Evolutionary conservation across 495 filamentous ascomycete genomes (phyloP).

Genomic region (Xylaria castorea): DNA sequence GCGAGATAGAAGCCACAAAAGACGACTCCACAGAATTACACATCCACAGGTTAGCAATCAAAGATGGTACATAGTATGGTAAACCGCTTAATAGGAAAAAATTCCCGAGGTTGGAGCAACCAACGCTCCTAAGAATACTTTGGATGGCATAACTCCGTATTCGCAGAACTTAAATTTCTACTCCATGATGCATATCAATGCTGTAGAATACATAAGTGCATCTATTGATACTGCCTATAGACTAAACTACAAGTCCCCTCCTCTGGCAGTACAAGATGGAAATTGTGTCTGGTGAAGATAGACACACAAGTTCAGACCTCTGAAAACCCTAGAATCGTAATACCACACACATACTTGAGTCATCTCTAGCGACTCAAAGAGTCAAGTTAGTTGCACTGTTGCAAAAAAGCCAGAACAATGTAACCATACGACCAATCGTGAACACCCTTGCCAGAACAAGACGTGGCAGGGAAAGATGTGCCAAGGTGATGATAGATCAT

Average conservation of each 20-base stretch:
- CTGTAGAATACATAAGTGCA: conserved; percentile 25
- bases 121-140: not conserved
- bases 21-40: conserved; percentile 11
- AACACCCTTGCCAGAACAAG: conserved; percentile 29
- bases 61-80: conserved; percentile 27
- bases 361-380: conserved; percentile 34
- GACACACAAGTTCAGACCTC: conserved; percentile 34
- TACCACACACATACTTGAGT: conserved; percentile 36
- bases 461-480: conserved; percentile 31
- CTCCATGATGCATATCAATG: not conserved
- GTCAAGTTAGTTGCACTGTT: conserved; percentile 31
- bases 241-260: conserved; percentile 35
- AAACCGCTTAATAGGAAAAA: not conserved
- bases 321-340: conserved; percentile 32
- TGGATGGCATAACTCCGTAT: not conserved
- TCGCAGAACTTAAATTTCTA: not conserved
- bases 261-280: conserved; percentile 32
- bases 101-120: not conserved
- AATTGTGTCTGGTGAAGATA: conserved; percentile 38
- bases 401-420: conserved; percentile 33
- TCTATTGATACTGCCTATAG: conserved; percentile 38
- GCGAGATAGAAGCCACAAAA: not conserved
- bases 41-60: conserved; percentile 31
- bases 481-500: conserved; percentile 32
- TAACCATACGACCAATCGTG: conserved; percentile 30